phyloP scores from a whole-genome alignment of 2,329 filamentous ascomycete species.

The Drechslera avenae region DNA sequence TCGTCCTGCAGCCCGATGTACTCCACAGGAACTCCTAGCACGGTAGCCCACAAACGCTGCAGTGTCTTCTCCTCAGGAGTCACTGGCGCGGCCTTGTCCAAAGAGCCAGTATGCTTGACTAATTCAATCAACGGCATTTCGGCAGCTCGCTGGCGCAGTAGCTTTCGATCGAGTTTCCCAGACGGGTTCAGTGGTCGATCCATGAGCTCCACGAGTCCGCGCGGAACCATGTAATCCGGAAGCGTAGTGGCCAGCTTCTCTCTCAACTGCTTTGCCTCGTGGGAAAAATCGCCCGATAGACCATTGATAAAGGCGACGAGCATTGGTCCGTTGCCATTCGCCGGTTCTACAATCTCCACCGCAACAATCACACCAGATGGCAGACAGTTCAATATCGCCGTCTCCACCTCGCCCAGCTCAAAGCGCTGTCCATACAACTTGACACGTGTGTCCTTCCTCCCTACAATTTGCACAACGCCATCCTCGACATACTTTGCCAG shows the following conservation, averaged over 20 bases:
- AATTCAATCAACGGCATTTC: not conserved
- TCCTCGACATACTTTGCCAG: slow-evolving; percentile 8
- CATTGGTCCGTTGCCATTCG: slow-evolving; percentile 1
- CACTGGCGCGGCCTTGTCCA: slow-evolving; percentile 2
- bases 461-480: slow-evolving; percentile 6
- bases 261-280: slow-evolving; percentile 2
- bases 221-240: slow-evolving; percentile 6
- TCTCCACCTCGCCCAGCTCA: slow-evolving; percentile 6
- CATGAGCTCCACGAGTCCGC: slow-evolving; percentile 6
- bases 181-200: slow-evolving; percentile 5
- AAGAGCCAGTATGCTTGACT: slow-evolving; percentile 2
- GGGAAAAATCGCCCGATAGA: not conserved
- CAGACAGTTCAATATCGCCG: not conserved
- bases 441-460: slow-evolving; percentile 5
- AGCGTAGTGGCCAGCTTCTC: not conserved
- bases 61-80: slow-evolving; percentile 1
- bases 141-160: slow-evolving; percentile 1
- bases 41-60: slow-evolving; percentile 1
- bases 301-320: slow-evolving; percentile 3
- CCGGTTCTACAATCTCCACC: slow-evolving; percentile 3
- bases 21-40: not conserved
- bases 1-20: slow-evolving; percentile 7
- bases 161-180: slow-evolving; percentile 5
- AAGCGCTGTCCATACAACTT: slow-evolving; percentile 5
- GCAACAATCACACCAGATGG: not conserved